Conservation (phyloP, 176 grass and related monocot species). For the Luzula sylvatica region DNA sequence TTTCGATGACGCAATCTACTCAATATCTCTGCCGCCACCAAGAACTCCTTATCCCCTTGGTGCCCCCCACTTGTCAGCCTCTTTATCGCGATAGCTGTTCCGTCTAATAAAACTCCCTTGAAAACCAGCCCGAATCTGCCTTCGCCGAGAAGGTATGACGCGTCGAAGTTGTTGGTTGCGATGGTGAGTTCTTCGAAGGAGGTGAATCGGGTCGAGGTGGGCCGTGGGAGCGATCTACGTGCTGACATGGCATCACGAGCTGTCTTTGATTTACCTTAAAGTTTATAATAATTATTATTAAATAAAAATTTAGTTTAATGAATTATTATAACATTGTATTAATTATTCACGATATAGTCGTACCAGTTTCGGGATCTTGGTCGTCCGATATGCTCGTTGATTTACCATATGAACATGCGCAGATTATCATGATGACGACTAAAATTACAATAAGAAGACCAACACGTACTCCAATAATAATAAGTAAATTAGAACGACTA, state of each 20-base stretch:
- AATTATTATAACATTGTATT: too few species aligned
- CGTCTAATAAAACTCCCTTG: conserved; percentile 73
- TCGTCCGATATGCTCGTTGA: conserved; percentile 30
- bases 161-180: conserved; percentile 89
- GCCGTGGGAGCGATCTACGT: conserved; percentile 63
- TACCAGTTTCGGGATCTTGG: conserved; percentile 56
- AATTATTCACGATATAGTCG: too few species aligned
- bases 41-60: conserved; percentile 93
- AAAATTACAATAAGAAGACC: conserved; percentile 50
- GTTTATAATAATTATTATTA: not conserved
- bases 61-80: conserved; percentile 81
- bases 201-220: conserved; percentile 79
- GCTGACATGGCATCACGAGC: conserved; percentile 38
- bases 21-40: conserved; percentile 98
- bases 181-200: conserved; percentile 82
- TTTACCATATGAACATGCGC: conserved; percentile 61
- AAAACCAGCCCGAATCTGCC: conserved; percentile 94
- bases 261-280: conserved; percentile 49
- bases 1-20: too few species aligned
- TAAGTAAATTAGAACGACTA: conserved; percentile 41
- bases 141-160: conserved; percentile 72
- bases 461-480: conserved; percentile 61
- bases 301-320: not conserved
- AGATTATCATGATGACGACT: conserved; percentile 52
- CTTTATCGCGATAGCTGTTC: conserved; percentile 92